Evolutionary conservation across 345 rosid species (phyloP), one percentile per base, ranked within the genome.

Genomic region (Citrus australasica): DNA sequence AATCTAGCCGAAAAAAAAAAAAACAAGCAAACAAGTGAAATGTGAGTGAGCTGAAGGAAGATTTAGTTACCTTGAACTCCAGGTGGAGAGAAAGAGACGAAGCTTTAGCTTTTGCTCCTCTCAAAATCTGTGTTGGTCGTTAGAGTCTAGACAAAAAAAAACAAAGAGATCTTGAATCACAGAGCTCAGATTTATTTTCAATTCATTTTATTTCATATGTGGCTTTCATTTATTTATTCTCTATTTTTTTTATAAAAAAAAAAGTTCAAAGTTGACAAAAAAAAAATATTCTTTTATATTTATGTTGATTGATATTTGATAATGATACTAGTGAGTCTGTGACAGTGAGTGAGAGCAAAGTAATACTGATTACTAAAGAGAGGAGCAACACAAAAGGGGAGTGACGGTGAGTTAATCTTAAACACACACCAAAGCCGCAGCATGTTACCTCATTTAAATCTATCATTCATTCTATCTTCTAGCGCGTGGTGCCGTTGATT

Each of bases 91-190:
- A 38, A 19, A 0, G 67, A 46, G 24, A 46, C 19, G 58, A 17
- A 19, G 22, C 58, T 17, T 46, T 46, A 46, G 51, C 51, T 46
- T 46, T 9, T 51, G 63, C 69, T 35, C 14, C 8, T 48, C 42
- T 48, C n/a, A 21, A 48, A 75, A 58, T 35, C 30, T 51, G 37
- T 21, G 69, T 22, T 66, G 67, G 19, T 68, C 16, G 48, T 30
- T 46, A 22, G 32, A 66, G 68, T 22, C 35, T 21, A 66, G 53
- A 66, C 63, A 35, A 14, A 55, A 35, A 55, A 35, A 55, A 64
- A 66, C 79, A 53, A 24, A 58, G 69, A 77, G 75, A 77, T 60
- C 69, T 42, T 70, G 71, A 46, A 40, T 25, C 46, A 27, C 32
- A 76, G 21, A 7, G 68, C 62, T 77, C 4, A 58, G 60, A 70